Evolutionary conservation across 805 yeast species (phyloP).

Genomic region (Zygosaccharomyces gambellarensis): DNA sequence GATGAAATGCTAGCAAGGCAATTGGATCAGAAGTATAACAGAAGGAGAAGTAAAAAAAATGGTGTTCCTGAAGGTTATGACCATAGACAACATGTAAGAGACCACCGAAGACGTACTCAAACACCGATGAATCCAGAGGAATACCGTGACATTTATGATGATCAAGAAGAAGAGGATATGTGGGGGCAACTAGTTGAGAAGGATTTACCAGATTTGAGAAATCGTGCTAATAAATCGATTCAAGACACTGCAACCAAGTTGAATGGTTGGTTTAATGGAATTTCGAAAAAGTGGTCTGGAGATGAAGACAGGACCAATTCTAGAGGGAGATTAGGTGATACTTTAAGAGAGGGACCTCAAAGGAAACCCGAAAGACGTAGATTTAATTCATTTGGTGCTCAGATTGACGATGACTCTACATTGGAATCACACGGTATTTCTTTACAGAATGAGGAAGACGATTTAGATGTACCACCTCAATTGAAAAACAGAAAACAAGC

Average conservation of each 20-base stretch:
- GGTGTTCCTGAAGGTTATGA: conserved; percentile 17
- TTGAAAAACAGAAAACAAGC: conserved; percentile 15
- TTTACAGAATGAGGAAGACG: conserved; percentile 26
- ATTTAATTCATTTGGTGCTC: conserved; percentile 34
- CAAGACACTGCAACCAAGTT: conserved; percentile 76
- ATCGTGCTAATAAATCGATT: conserved; percentile 64
- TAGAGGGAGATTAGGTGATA: neutral
- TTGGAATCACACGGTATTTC: conserved; percentile 32
- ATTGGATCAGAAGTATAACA: conserved; percentile 61
- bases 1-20: conserved; percentile 83
- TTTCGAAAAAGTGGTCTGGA: conserved; percentile 31
- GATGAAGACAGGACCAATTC: conserved; percentile 5
- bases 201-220: conserved; percentile 57
- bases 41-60: conserved; percentile 9
- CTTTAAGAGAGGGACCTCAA: conserved; percentile 9
- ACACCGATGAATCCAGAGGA: conserved; percentile 14
- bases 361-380: conserved; percentile 24
- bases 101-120: conserved; percentile 23
- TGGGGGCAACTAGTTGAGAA: conserved; percentile 55
- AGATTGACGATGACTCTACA: conserved; percentile 26
- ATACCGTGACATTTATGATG: conserved; percentile 23
- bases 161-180: conserved; percentile 42
- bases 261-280: conserved; percentile 70
- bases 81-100: conserved; percentile 27
- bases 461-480: conserved; percentile 35